Evolutionary conservation across 495 filamentous ascomycete species (phyloP).

Genomic region (Penicillium herquei): DNA sequence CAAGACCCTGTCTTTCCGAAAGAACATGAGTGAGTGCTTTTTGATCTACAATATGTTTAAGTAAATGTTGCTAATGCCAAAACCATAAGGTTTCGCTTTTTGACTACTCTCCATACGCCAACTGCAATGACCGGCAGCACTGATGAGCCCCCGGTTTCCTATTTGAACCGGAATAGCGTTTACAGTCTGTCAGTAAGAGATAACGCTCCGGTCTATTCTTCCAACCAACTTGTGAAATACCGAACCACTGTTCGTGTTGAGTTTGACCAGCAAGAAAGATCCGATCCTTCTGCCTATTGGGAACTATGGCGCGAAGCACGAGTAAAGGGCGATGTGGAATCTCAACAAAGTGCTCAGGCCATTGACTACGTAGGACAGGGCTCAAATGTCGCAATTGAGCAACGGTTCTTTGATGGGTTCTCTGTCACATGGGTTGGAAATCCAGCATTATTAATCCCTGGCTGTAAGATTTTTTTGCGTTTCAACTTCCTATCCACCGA

Average conservation of each 20-base stretch:
- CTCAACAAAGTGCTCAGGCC: constrained; percentile 82
- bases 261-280: constrained; percentile 88
- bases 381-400: constrained; percentile 74
- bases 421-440: constrained; percentile 84
- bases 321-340: constrained; percentile 86
- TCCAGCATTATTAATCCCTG: constrained; percentile 53
- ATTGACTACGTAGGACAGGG: constrained; percentile 72
- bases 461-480: constrained; percentile 81
- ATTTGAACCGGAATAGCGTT: constrained; percentile 93
- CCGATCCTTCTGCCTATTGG: constrained; percentile 81
- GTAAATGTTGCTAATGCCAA: background rate
- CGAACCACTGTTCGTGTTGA: constrained; percentile 87
- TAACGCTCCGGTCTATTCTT: constrained; percentile 42
- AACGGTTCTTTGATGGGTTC: constrained; percentile 87
- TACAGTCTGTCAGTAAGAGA: constrained; percentile 82
- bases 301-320: constrained; percentile 96
- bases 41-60: background rate
- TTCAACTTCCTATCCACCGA: constrained; percentile 99
- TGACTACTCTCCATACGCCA: constrained; percentile 44
- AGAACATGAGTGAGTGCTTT: background rate
- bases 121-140: constrained; percentile 92
- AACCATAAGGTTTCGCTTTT: constrained; percentile 14
- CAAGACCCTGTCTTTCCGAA: background rate
- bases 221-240: constrained; percentile 56
- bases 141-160: constrained; percentile 90